Conservation (phyloP, 139 green algal species). For the Marvania coccoides region DNA sequence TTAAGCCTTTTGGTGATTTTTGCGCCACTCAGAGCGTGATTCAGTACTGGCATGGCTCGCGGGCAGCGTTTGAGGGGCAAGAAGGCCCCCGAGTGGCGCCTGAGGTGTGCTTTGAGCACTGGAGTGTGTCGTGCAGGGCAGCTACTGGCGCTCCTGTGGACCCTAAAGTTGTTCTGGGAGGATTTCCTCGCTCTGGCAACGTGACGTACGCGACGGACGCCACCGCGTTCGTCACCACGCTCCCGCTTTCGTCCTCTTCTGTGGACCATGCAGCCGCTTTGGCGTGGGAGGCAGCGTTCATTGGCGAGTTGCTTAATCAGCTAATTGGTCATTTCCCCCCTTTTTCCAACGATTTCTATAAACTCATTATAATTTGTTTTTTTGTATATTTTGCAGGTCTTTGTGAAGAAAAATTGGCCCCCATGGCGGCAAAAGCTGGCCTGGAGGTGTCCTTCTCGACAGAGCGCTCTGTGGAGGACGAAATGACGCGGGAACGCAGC, state of each 20-base stretch:
- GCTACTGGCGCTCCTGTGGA: constrained; percentile 14
- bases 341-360: constrained; percentile 45
- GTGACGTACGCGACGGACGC: constrained; percentile 51
- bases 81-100: too few species aligned
- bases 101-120: constrained; percentile 83
- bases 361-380: constrained; percentile 44
- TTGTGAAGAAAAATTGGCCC: constrained; percentile 15
- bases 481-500: constrained; percentile 69
- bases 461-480: constrained; percentile 76
- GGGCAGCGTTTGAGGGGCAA: too few species aligned
- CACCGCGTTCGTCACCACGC: constrained; percentile 57
- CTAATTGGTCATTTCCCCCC: too few species aligned
- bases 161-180: constrained; percentile 39
- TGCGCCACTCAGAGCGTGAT: constrained; percentile 47
- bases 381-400: too few species aligned
- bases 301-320: too few species aligned
- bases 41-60: constrained; percentile 80
- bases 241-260: background rate
- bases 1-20: too few species aligned
- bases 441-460: constrained; percentile 66
- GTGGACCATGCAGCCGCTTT: too few species aligned
- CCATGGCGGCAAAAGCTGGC: constrained; percentile 22
- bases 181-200: constrained; percentile 63
- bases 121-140: constrained; percentile 57
- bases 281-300: constrained; percentile 43